Evolutionary conservation across 192 early-diverging fungal genomes (phyloP).

Genomic region (Helicostylum pulchrum): DNA sequence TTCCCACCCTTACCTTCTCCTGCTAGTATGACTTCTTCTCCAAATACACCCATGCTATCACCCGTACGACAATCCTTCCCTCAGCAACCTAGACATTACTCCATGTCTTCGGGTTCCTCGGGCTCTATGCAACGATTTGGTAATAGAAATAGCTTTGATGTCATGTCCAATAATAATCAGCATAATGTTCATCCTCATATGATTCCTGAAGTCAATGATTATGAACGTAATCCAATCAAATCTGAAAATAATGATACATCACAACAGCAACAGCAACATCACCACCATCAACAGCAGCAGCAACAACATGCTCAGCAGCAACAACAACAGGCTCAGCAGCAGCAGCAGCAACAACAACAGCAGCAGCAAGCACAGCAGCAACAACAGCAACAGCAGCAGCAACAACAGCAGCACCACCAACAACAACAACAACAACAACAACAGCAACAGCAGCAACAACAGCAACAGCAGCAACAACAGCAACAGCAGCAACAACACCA

Average conservation of each 20-base stretch:
- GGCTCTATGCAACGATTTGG: conserved; percentile 2
- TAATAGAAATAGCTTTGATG: conserved; percentile 20
- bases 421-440: not conserved
- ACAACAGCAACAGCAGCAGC: not conserved
- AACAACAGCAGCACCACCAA: not conserved
- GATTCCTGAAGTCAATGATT: conserved; percentile 15
- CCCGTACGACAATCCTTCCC: conserved; percentile 17
- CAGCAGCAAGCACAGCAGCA: too few relatives aligned
- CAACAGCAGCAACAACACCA: conserved; percentile 11
- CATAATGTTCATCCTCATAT: conserved; percentile 15
- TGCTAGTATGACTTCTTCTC: conserved; percentile 22
- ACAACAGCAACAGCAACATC: not conserved
- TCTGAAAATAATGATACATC: not conserved
- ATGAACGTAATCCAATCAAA: not conserved
- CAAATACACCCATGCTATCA: conserved; percentile 22
- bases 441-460: not conserved
- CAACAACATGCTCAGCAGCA: not conserved
- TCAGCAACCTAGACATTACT: conserved; percentile 18
- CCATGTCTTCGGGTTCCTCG: conserved; percentile 10
- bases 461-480: not conserved
- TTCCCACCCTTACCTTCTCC: conserved; percentile 21
- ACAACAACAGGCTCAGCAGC: conserved; percentile 10
- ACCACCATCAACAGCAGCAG: not conserved
- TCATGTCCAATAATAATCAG: conserved; percentile 12
- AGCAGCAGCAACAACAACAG: not conserved